Evolutionary conservation across 2,329 filamentous ascomycete species (phyloP), one percentile per base, ranked within the genome.

Genomic region (Bipolaris sorokiniana): DNA sequence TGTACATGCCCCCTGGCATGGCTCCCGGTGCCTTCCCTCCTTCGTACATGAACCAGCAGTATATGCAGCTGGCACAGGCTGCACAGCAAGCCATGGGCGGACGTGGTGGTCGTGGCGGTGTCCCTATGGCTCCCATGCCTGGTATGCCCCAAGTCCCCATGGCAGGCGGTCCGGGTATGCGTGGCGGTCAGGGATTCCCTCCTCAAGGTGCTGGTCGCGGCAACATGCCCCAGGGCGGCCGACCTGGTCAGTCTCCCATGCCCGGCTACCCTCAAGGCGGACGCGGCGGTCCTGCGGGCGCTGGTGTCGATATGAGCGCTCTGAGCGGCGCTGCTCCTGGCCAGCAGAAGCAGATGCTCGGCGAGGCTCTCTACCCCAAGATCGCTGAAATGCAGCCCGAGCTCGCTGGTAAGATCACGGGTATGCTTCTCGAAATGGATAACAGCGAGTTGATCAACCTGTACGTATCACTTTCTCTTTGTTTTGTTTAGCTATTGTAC

Each of bases 381-480:
- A 98, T 99, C 74, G 88, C 93, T 79, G 88, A 87, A 68, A 89
- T 97, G 80, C 95, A 99, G 83, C 90, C 92, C 59, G 93, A 97
- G 72, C 85, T 99, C 73, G 95, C 95, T 62, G 95, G 95, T 77
- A 99, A 99, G 89, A 98, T 99, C 79, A 99, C 95, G 61, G 95
- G 95, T 81, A 99, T 99, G 95, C 90, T 99, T 72, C 82, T 99
- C 72, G 95, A 99, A 86, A 99, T 99, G 95, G 95, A 98, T 73
- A 98, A 98, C 81, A 78, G 84, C 56, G 95, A 99, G 83, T 84
- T 99, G 71, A 86, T 99, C 76, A 91, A 91, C 81, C 86, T 99
- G 91, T 97, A 89, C 91, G 93, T 91, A 63, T 26, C 31, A 50
- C 34, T 37, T 50, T 48, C 47, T 40, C n/a, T 16, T 5, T 15